These are phyloP conservation scores for Podaxis sp. DNA, from an alignment of 768 basidiomycete species.

Conservation along the genomic window DNA sequence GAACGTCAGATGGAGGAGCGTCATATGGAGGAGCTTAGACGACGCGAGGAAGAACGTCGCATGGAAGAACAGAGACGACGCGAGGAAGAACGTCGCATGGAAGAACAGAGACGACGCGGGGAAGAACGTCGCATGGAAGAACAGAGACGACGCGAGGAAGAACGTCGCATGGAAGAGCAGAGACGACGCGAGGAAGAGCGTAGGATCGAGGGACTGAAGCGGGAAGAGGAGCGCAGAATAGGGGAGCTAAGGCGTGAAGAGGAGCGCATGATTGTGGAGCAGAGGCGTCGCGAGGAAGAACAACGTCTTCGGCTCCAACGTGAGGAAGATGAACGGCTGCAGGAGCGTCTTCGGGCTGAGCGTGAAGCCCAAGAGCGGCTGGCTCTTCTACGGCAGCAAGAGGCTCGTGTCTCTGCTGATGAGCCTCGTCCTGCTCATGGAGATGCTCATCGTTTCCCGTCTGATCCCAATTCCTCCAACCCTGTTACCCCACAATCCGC, in stretches of 20 bases:
- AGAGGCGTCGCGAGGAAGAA: slow-evolving; percentile 18
- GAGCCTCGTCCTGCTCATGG: slow-evolving; percentile 5
- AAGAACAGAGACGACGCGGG: slow-evolving; percentile 6
- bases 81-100: slow-evolving; percentile 13
- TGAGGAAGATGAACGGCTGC: slow-evolving; percentile 14
- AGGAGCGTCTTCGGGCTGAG: slow-evolving; percentile 25
- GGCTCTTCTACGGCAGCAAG: slow-evolving; percentile 23
- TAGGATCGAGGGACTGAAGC: slow-evolving; percentile 12
- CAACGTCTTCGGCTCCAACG: slow-evolving; percentile 17
- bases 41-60: slow-evolving; percentile 16
- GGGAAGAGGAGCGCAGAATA: background rate
- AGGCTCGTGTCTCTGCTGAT: slow-evolving; percentile 10
- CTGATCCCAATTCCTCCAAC: slow-evolving; percentile 7
- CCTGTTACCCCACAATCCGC: slow-evolving; percentile 14
- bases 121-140: slow-evolving; percentile 14
- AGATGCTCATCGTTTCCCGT: slow-evolving; percentile 12
- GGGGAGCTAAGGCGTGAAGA: slow-evolving; percentile 9
- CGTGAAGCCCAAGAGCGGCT: slow-evolving; percentile 26
- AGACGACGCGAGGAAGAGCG: slow-evolving; percentile 6
- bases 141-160: slow-evolving; percentile 17
- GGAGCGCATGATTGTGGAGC: slow-evolving; percentile 4
- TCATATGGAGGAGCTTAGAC: slow-evolving; percentile 9
- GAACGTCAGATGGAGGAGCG: slow-evolving; percentile 15
- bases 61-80: slow-evolving; percentile 18
- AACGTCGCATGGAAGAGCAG: slow-evolving; percentile 2